Evolutionary conservation across 1,139 yeast genomes (phyloP).

Genomic region (Nakaseomyces kungkrabaensis): DNA sequence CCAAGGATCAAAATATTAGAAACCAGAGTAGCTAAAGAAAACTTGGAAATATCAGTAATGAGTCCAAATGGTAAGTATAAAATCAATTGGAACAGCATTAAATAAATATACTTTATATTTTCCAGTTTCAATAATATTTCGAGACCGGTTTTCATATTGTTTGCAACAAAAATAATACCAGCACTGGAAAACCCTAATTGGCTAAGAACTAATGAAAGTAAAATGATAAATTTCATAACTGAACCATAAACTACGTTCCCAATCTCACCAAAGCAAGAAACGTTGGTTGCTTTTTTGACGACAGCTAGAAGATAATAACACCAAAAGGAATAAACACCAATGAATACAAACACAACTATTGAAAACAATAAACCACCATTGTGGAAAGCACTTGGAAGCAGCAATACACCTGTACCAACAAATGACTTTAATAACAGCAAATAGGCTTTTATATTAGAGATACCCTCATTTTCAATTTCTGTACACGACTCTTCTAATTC

Average conservation of each 20-base stretch:
- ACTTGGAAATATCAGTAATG: conserved; percentile 60
- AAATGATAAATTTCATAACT: conserved; percentile 47
- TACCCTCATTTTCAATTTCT: conserved; percentile 38
- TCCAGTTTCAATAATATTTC: conserved; percentile 35
- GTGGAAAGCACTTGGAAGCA: conserved; percentile 60
- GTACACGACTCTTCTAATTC: neutral
- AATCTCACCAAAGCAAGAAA: conserved; percentile 69
- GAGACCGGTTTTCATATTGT: conserved; percentile 52
- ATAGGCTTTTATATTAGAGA: conserved; percentile 58
- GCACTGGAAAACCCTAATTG: conserved; percentile 76
- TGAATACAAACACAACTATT: conserved; percentile 40
- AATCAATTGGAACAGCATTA: conserved; percentile 48
- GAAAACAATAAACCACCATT: conserved; percentile 66
- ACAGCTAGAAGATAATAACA: conserved; percentile 56
- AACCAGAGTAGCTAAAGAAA: conserved; percentile 55
- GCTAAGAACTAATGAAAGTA: conserved; percentile 53
- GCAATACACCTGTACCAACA: conserved; percentile 69
- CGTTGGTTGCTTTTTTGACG: conserved; percentile 47
- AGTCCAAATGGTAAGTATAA: conserved; percentile 59
- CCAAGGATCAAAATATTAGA: conserved; percentile 59
- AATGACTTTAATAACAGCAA: conserved; percentile 60
- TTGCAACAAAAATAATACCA: conserved; percentile 65
- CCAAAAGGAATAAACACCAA: conserved; percentile 59
- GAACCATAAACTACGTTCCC: conserved; percentile 55
- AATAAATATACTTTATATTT: conserved; percentile 30